Percentiles rank a stretch among this genome's conserved stretches.
phyloP scores from a whole-genome alignment of 495 filamentous ascomycete species.

The Darksidea phi region DNA sequence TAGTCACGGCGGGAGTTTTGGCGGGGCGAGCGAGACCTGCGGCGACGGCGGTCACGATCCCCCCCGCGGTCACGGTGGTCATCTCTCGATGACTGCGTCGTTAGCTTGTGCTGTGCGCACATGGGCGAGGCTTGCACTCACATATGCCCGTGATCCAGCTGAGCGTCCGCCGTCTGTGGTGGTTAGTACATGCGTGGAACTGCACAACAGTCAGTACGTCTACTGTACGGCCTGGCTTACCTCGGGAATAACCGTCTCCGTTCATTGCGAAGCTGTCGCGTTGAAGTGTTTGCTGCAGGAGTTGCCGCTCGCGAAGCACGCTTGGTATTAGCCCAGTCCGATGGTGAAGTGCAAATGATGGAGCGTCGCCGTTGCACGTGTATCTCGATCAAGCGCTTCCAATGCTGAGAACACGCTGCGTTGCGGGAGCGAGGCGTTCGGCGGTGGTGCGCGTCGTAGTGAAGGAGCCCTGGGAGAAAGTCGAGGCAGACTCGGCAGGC shows the following conservation, averaged over 20 bases:
- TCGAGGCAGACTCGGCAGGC: neutral
- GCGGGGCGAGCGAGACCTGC: constrained; percentile 72
- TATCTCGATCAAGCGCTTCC: too few species aligned
- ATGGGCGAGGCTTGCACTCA: constrained; percentile 45
- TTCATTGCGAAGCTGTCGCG: constrained; percentile 62
- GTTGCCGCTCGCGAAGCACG: neutral
- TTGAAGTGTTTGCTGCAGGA: neutral
- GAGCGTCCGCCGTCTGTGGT: constrained; percentile 62
- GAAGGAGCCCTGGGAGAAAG: neutral
- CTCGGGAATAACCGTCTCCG: constrained; percentile 79
- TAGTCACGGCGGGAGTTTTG: constrained; percentile 61
- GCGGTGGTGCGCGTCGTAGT: too few species aligned
- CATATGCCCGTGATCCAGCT: constrained; percentile 66
- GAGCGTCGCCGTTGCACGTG: too few species aligned
- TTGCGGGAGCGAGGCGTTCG: too few species aligned
- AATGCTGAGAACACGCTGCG: too few species aligned
- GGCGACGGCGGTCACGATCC: constrained; percentile 39
- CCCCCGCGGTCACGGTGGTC: constrained; percentile 41
- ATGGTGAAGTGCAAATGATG: too few species aligned
- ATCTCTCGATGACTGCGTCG: constrained; percentile 35
- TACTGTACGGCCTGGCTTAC: constrained; percentile 55
- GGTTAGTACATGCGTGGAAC: constrained; percentile 29
- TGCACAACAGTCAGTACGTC: constrained; percentile 15
- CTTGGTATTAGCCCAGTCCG: too few species aligned
- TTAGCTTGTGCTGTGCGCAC: neutral